These are phyloP conservation scores for Diutina siamensis DNA, from an alignment of 1,139 yeast genomes.

Conservation along the genomic window DNA sequence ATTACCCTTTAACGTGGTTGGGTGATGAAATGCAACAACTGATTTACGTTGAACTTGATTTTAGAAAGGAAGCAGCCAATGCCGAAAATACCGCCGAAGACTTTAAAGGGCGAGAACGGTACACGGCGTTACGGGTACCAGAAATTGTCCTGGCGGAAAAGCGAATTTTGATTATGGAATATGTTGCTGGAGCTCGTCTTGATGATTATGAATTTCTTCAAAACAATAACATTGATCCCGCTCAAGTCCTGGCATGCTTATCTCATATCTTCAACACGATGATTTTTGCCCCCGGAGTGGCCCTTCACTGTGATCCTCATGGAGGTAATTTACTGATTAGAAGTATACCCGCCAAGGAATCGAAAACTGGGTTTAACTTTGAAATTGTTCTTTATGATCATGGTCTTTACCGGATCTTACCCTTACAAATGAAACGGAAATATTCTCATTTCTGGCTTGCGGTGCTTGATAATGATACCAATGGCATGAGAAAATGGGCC, in stretches of 20 bases:
- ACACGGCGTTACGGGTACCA: slow-evolving; percentile 77
- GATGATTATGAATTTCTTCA: slow-evolving; percentile 64
- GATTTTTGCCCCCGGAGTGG: slow-evolving; percentile 90
- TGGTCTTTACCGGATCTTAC: slow-evolving; percentile 82
- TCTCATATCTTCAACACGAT: slow-evolving; percentile 87
- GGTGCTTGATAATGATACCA: slow-evolving; percentile 57
- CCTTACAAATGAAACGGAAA: slow-evolving; percentile 62
- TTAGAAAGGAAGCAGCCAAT: slow-evolving; percentile 75
- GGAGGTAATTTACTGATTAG: slow-evolving; percentile 91
- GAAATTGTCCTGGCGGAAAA: slow-evolving; percentile 51
- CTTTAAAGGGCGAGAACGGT: slow-evolving; percentile 41
- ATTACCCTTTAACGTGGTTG: slow-evolving; percentile 86
- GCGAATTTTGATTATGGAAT: slow-evolving; percentile 83
- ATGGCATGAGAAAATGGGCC: slow-evolving; percentile 62
- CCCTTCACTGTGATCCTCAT: slow-evolving; percentile 96
- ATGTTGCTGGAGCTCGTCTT: slow-evolving; percentile 66
- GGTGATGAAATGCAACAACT: slow-evolving; percentile 84
- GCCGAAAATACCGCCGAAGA: slow-evolving; percentile 58
- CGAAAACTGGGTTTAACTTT: slow-evolving; percentile 54
- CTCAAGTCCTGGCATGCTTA: slow-evolving; percentile 73
- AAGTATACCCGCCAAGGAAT: slow-evolving; percentile 16
- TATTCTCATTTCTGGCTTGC: slow-evolving; percentile 94
- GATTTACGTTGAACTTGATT: slow-evolving; percentile 81
- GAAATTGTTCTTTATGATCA: slow-evolving; percentile 91
- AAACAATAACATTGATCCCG: slow-evolving; percentile 51